Conservation (phyloP, 1,139 yeast species). For the Nakaseomyces kungkrabaensis region DNA sequence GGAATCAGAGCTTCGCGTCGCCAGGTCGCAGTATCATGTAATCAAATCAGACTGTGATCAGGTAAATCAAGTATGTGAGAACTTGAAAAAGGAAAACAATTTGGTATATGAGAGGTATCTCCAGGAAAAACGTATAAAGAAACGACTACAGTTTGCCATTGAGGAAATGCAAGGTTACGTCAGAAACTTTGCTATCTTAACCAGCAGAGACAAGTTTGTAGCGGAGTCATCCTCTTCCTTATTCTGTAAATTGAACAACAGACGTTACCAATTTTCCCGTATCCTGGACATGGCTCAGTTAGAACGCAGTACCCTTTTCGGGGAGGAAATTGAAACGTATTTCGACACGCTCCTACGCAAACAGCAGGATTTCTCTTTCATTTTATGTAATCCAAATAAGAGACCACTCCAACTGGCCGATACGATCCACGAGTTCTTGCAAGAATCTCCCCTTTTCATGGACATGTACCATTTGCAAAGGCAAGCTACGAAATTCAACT, state of each 20-base stretch:
- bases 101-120: neutral
- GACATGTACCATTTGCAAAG: neutral
- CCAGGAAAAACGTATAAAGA: neutral
- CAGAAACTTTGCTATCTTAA: neutral
- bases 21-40: neutral
- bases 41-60: neutral
- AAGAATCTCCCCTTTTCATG: neutral
- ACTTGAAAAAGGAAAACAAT: neutral
- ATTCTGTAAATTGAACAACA: neutral
- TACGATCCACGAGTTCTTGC: neutral
- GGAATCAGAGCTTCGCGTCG: neutral
- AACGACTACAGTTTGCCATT: neutral
- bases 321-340: conserved; percentile 1
- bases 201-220: neutral
- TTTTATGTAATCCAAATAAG: neutral
- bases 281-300: neutral
- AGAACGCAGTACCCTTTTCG: neutral
- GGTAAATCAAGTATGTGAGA: neutral
- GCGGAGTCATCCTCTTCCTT: neutral
- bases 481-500: neutral
- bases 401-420: neutral
- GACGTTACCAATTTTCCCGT: neutral
- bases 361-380: neutral
- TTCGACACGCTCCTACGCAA: neutral
- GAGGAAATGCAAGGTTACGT: neutral